Conservation (phyloP, 2,329 filamentous ascomycete genomes). For the Penicillium sp. region DNA sequence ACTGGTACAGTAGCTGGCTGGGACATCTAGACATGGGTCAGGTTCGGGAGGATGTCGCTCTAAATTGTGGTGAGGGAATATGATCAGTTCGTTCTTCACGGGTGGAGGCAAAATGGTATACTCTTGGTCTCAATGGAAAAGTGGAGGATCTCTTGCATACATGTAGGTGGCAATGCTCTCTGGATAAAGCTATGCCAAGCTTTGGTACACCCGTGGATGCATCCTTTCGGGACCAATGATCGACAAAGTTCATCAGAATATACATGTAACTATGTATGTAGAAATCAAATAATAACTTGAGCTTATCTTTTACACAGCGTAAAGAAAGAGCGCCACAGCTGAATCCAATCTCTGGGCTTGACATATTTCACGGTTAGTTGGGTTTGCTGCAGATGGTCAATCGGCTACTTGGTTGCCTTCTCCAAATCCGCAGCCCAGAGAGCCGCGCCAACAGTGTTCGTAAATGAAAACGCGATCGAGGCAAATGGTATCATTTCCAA, state of each 20-base stretch:
- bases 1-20: neutral
- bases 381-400: neutral
- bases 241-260: neutral
- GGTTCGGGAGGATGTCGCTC: neutral
- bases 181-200: neutral
- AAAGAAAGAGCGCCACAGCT: neutral
- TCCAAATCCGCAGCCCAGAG: slow-evolving; percentile 93
- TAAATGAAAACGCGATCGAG: slow-evolving; percentile 84
- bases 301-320: neutral
- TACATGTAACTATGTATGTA: neutral
- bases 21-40: neutral
- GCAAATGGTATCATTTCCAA: slow-evolving; percentile 82
- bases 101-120: neutral
- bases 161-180: neutral
- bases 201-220: neutral
- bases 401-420: slow-evolving; percentile 37
- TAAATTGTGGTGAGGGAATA: no score
- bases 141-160: neutral
- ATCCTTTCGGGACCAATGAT: neutral
- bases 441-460: slow-evolving; percentile 87
- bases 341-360: neutral
- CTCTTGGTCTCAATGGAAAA: neutral
- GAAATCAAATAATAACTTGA: neutral
- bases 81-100: no score
- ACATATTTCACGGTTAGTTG: neutral